phyloP scores from a whole-genome alignment of 495 filamentous ascomycete species.

The Xylaria nigripes region DNA sequence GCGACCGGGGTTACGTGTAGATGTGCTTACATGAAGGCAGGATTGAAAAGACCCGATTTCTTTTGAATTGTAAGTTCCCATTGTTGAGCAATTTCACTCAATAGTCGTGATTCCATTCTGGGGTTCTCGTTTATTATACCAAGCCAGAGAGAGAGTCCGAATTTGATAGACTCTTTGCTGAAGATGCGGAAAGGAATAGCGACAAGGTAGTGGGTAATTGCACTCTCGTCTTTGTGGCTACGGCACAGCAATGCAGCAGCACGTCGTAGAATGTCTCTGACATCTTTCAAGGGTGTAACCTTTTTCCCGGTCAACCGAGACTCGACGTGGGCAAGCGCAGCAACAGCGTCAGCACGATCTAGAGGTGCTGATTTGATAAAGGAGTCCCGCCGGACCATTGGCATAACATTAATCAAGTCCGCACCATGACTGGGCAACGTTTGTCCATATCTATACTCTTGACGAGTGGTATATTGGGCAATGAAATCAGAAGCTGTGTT shows the following conservation, averaged over 20 bases:
- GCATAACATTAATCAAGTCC: slow-evolving; percentile 54
- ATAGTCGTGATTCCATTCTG: slow-evolving; percentile 68
- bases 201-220: slow-evolving; percentile 77
- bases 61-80: slow-evolving; percentile 78
- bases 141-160: slow-evolving; percentile 92
- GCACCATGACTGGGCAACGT: slow-evolving; percentile 52
- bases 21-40: slow-evolving; percentile 49
- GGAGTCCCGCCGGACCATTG: slow-evolving; percentile 36
- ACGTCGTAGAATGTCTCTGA: slow-evolving; percentile 69
- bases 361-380: slow-evolving; percentile 34
- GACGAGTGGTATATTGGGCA: slow-evolving; percentile 92
- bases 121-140: slow-evolving; percentile 96
- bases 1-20: background rate
- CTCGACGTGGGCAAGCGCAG: slow-evolving; percentile 59
- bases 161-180: slow-evolving; percentile 88
- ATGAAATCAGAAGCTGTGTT: slow-evolving; percentile 94
- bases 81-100: slow-evolving; percentile 72
- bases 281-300: slow-evolving; percentile 59
- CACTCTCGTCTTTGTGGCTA: slow-evolving; percentile 58
- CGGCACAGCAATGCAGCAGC: slow-evolving; percentile 81
- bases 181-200: slow-evolving; percentile 86
- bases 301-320: slow-evolving; percentile 55
- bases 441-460: slow-evolving; percentile 82
- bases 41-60: slow-evolving; percentile 71
- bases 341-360: slow-evolving; percentile 48